A percentile compares a stretch with the other conserved stretches of the same genome.
phyloP scores from a whole-genome alignment of 1,139 yeast genomes.

The Blastobotrys illinoisensis region DNA sequence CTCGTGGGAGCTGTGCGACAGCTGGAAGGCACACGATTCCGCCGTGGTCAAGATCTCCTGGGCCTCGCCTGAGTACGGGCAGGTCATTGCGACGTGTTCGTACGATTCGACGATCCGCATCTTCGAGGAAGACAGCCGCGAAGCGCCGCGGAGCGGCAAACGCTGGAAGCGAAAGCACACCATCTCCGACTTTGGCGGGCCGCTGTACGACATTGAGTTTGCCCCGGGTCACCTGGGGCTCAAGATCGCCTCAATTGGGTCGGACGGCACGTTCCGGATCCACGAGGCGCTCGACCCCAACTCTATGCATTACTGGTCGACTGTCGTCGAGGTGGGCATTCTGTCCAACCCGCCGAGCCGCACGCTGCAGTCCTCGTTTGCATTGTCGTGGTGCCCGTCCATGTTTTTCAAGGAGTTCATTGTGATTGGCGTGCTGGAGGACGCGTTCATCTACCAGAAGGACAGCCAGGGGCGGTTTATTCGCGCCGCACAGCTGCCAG shows the following conservation, averaged over 20 bases:
- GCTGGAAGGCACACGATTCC: conserved; percentile 94
- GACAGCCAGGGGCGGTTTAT: conserved; percentile 38
- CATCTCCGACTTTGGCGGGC: conserved; percentile 80
- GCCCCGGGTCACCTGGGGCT: conserved; percentile 85
- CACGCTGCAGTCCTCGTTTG: conserved; percentile 80
- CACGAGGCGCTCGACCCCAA: conserved; percentile 90
- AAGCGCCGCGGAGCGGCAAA: conserved; percentile 65
- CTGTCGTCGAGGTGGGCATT: conserved; percentile 59
- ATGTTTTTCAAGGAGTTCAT: conserved; percentile 75
- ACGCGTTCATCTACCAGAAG: conserved; percentile 69
- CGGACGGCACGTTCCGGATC: conserved; percentile 80
- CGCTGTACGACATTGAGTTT: conserved; percentile 82
- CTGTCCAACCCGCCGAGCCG: conserved; percentile 67
- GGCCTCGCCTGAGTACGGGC: conserved; percentile 94
- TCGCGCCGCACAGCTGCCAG: conserved; percentile 49
- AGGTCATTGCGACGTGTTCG: conserved; percentile 79
- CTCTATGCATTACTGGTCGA: conserved; percentile 75
- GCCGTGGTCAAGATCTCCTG: conserved; percentile 76
- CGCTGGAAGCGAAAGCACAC: conserved; percentile 77
- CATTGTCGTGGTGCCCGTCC: conserved; percentile 91
- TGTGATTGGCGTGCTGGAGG: conserved; percentile 82
- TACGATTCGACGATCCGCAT: conserved; percentile 83
- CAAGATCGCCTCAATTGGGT: conserved; percentile 80
- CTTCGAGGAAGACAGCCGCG: conserved; percentile 88
- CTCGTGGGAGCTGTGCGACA: conserved; percentile 75